A percentile compares a stretch with the other conserved stretches of the same genome.
phyloP scores from a whole-genome alignment of 495 filamentous ascomycete genomes.

The Aspergillus mulundensis region DNA sequence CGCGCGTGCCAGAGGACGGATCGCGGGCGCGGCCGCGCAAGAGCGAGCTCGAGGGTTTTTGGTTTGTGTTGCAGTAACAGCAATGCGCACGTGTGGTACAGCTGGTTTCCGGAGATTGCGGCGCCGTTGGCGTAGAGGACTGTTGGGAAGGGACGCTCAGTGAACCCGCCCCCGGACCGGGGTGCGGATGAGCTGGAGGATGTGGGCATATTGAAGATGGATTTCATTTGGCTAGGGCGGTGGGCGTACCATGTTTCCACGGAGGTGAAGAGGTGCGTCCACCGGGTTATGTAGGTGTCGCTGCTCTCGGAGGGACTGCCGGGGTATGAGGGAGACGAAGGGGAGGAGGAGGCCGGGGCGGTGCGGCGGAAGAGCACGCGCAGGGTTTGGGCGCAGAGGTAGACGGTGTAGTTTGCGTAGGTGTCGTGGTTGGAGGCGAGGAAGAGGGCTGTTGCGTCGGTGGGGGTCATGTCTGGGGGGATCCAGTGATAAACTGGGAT shows the following conservation, averaged over 20 bases:
- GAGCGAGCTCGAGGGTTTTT: no score
- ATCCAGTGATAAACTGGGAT: slow-evolving; percentile 32
- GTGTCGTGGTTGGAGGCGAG: slow-evolving; percentile 30
- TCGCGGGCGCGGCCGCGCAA: slow-evolving; percentile 24
- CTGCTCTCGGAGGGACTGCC: slow-evolving; percentile 19
- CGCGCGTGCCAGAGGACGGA: slow-evolving; percentile 44
- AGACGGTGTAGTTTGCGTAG: slow-evolving; percentile 44
- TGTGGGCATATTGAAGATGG: slow-evolving; percentile 25
- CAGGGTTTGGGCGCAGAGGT: slow-evolving; percentile 34
- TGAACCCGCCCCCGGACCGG: no score
- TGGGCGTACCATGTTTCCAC: slow-evolving; percentile 37
- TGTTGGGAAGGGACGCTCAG: slow-evolving; percentile 29
- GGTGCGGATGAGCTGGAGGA: no score
- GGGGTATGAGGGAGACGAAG: slow-evolving; percentile 16
- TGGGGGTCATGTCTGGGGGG: slow-evolving; percentile 24
- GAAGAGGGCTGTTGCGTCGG: slow-evolving; percentile 25
- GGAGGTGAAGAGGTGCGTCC: slow-evolving; percentile 32
- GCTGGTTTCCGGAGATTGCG: slow-evolving; percentile 42
- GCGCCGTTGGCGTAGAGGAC: slow-evolving; percentile 39
- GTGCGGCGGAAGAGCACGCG: slow-evolving; percentile 31
- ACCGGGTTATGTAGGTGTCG: slow-evolving; percentile 25
- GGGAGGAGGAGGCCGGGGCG: not conserved
- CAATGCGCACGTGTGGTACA: slow-evolving; percentile 39
- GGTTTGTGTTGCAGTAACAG: slow-evolving; percentile 36
- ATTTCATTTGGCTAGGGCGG: slow-evolving; percentile 38